phyloP scores from a whole-genome alignment of 768 basidiomycete genomes.

The Termitomyces sp. region DNA sequence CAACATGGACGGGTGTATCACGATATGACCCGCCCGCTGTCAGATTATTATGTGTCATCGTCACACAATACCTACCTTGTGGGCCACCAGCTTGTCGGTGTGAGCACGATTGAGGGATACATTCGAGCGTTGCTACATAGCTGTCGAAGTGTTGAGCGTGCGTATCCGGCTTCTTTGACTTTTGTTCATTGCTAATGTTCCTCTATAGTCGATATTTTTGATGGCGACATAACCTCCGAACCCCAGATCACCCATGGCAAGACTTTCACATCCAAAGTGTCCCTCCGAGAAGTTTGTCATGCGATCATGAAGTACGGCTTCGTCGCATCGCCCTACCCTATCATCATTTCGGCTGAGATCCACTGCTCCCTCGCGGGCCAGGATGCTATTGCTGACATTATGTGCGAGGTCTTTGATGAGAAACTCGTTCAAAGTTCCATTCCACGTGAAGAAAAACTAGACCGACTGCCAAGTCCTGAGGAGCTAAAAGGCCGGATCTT shows the following conservation, averaged over 20 bases:
- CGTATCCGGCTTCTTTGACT: conserved; percentile 20
- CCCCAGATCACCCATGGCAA: conserved; percentile 93
- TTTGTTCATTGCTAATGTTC: conserved; percentile 10
- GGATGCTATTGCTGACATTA: conserved; percentile 41
- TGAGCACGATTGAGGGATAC: conserved; percentile 91
- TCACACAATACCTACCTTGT: conserved; percentile 91
- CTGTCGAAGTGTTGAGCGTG: conserved; percentile 90
- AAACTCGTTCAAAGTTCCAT: conserved; percentile 24
- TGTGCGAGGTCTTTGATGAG: conserved; percentile 42
- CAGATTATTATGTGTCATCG: conserved; percentile 85
- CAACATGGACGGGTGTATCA: conserved; percentile 46
- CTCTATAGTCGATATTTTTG: conserved; percentile 80
- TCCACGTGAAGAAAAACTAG: conserved; percentile 34
- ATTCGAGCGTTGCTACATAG: conserved; percentile 86
- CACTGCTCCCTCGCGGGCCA: conserved; percentile 70
- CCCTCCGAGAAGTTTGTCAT: conserved; percentile 76
- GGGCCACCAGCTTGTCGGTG: conserved; percentile 81
- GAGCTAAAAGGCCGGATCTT: conserved; percentile 75
- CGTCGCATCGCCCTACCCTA: conserved; percentile 87
- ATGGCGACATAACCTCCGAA: conserved; percentile 60
- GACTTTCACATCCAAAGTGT: conserved; percentile 83
- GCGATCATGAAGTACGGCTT: conserved; percentile 93
- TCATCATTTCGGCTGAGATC: conserved; percentile 96
- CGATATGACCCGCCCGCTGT: conserved; percentile 86
- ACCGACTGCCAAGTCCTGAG: conserved; percentile 80